phyloP scores from a whole-genome alignment of 2,329 filamentous ascomycete genomes.

The Aspergillus sp. region DNA sequence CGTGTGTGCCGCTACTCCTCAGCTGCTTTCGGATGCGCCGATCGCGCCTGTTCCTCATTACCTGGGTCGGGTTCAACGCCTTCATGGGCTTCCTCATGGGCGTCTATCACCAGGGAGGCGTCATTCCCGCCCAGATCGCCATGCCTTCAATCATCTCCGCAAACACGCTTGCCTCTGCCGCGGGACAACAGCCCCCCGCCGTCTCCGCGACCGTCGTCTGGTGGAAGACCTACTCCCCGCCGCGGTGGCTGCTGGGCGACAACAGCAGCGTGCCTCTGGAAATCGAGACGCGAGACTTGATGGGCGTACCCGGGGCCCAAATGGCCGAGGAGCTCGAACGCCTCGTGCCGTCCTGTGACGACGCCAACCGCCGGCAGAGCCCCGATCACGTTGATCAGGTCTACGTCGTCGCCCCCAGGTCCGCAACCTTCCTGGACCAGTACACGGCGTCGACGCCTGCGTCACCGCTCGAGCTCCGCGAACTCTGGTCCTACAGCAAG shows the following conservation, averaged over 20 bases:
- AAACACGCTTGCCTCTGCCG: conserved; percentile 15
- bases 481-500: conserved; percentile 44
- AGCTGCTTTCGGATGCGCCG: conserved; percentile 46
- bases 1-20: conserved; percentile 51
- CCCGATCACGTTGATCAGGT: conserved; percentile 22
- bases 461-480: conserved; percentile 32
- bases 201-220: conserved; percentile 45
- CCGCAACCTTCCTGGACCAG: conserved; percentile 42
- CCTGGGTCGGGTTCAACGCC: conserved; percentile 51
- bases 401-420: conserved; percentile 47
- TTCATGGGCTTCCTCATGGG: conserved; percentile 51
- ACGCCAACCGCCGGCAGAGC: not conserved
- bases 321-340: conserved; percentile 40
- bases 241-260: conserved; percentile 50
- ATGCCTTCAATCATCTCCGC: conserved; percentile 40
- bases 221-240: conserved; percentile 57
- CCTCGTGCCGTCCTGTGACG: conserved; percentile 28
- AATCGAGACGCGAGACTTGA: conserved; percentile 47
- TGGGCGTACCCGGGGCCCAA: conserved; percentile 46
- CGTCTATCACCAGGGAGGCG: conserved; percentile 54
- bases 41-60: conserved; percentile 39
- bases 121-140: conserved; percentile 50
- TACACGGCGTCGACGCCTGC: conserved; percentile 24
- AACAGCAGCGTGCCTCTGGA: conserved; percentile 27
- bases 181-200: conserved; percentile 8